A percentile compares a stretch with the other conserved stretches of the same genome.
Conservation (phyloP, 1,284 basidiomycete species). For the Pterula multifida region DNA sequence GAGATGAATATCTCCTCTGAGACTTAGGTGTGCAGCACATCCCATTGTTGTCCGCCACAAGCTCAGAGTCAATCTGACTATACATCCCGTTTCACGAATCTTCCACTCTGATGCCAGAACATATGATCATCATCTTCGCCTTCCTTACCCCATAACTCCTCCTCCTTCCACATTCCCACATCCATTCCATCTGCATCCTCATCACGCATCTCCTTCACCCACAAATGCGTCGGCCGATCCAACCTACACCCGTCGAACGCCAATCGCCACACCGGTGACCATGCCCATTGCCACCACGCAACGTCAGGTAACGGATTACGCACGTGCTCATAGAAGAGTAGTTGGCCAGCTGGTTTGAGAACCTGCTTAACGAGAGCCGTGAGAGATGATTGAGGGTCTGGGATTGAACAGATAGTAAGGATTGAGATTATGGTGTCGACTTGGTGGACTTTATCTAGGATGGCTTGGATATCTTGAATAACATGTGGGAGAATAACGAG, state of each 20-base stretch:
- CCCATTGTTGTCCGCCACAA: neutral
- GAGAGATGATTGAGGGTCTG: constrained; percentile 23
- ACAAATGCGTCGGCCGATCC: constrained; percentile 43
- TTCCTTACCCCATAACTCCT: constrained; percentile 31
- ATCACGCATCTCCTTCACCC: constrained; percentile 29
- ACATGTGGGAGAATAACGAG: constrained; percentile 28
- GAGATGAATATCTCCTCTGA: too few species aligned
- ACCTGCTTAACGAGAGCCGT: constrained; percentile 20
- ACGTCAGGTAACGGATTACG: constrained; percentile 22
- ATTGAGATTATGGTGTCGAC: constrained; percentile 35
- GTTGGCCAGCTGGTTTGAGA: constrained; percentile 31
- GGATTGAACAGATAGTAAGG: constrained; percentile 35
- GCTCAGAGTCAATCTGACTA: neutral
- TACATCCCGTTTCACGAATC: constrained; percentile 29
- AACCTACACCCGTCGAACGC: constrained; percentile 49
- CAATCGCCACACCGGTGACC: constrained; percentile 51
- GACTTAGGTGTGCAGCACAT: neutral
- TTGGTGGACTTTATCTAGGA: constrained; percentile 22
- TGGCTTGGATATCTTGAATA: constrained; percentile 27
- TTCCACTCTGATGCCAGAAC: constrained; percentile 45
- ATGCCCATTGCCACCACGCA: constrained; percentile 50
- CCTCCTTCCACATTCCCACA: constrained; percentile 27
- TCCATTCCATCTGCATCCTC: constrained; percentile 10
- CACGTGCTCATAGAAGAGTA: constrained; percentile 42
- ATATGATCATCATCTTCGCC: constrained; percentile 35